Evolutionary conservation across 768 basidiomycete genomes (phyloP), one percentile per base, ranked within the genome.

Genomic region (Phanerochaete carnosa): DNA sequence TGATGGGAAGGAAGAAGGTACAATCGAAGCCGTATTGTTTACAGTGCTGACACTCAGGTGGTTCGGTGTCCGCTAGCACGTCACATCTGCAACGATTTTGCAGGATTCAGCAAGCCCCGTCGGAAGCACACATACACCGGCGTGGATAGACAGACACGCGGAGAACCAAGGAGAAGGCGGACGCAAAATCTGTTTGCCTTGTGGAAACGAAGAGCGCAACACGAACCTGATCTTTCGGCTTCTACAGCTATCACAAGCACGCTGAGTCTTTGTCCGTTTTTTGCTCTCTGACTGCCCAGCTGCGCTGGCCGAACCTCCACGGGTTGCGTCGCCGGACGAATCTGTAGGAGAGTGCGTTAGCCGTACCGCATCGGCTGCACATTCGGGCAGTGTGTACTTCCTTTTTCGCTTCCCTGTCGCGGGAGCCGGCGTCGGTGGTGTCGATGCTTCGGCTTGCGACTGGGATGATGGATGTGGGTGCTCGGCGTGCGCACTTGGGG

Each of bases 1-100:
- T 94, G 67, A 99, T 99, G 43, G 97, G 97, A 13, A 98, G 85
- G 80, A 97, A 96, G 76, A 95, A 97, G 5, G 95, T 97, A 73
- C 96, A 97, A 64, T 96, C 94, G 66, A 95, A 92, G 46, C 85
- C 83, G 68, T 94, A 94, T 70, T 94, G 92, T 69, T 93, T 92
- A 82, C 96, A 98, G 73, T 98, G 95, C 66, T 94, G 90, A 70
- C 95, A 98, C 52, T 90, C 69, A 19, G 90, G 87, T 0, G 91
- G 90, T 2, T 93, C 89, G 52, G 83, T 73, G 66, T 94, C 92
- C 0, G 81, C 37, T 19, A 98, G 79, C 66, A 97, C 84, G 70
- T 98, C 96, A 75, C 97, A 98, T 67, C 86, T 81, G 68, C 33
- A 45, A 52, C 25, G 54, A n/a, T 52, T 55, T 62, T 49, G 39